Base-by-base conservation (phyloP, 176 grass and related monocot species). In the Tuctoria greenei region DNA sequence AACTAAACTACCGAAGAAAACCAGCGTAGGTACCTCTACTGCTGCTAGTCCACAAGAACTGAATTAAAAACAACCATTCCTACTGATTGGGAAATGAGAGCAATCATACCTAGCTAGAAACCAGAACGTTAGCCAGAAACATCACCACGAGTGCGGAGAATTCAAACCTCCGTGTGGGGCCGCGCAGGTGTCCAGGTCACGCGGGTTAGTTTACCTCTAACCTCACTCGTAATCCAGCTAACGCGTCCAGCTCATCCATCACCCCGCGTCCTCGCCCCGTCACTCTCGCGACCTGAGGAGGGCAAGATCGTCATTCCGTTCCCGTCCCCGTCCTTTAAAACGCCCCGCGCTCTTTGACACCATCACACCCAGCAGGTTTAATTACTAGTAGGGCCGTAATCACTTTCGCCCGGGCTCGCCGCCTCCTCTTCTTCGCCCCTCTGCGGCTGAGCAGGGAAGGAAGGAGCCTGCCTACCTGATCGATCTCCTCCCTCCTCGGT, bases 121-220 rank as follows among this genome's bases (percentile, higher is more conserved):
- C 21, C 51, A 21, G 1, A 23, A 31, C 31, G n/a, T n/a, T n/a
- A n/a, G n/a, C n/a, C n/a, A n/a, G n/a, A n/a, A n/a, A n/a, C n/a
- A n/a, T n/a, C n/a, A n/a, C n/a, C n/a, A n/a, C n/a, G n/a, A n/a
- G n/a, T n/a, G n/a, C n/a, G n/a, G n/a, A n/a, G n/a, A n/a, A n/a
- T 75, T 61, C 56, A 61, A 45, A 75, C 39, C 39, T 39, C 69
- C 56, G 56, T 15, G 72, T 74, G 61, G 75, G 75, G 20, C 75
- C 62, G 31, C 15, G 23, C 64, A 78, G 21, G 64, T 58, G 64
- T n/a, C 10, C 51, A 59, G 64, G 35, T 16, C 64, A 69, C 77
- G 23, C 18, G 8, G 36, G 7, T 68, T 58, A 79, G 45, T 69
- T 21, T 36, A 64, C n/a, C 1, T 8, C 10, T n/a, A 64, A 76